These are phyloP conservation scores for Rubroshorea leprosula DNA, from an alignment of 345 rosid genomes.

Conservation along the genomic window DNA sequence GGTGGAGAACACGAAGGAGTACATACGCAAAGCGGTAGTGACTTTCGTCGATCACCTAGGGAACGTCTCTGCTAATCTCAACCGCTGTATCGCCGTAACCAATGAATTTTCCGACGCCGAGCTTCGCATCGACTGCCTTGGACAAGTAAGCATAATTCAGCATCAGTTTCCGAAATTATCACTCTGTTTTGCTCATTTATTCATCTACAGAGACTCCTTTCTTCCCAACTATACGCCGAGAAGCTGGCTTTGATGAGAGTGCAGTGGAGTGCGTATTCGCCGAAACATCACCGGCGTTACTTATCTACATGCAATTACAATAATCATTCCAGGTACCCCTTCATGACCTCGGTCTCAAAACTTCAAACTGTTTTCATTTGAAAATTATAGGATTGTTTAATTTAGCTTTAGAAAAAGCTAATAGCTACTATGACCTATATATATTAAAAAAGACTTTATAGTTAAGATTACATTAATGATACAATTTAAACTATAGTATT, in stretches of 20 bases:
- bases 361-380: too few species aligned
- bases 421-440: too few species aligned
- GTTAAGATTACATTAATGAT: too few species aligned
- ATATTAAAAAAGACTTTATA: too few species aligned
- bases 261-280: slow-evolving; percentile 35
- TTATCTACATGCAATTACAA: slow-evolving; percentile 32
- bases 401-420: too few species aligned
- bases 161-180: neutral
- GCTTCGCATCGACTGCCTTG: slow-evolving; percentile 43
- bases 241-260: slow-evolving; percentile 38
- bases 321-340: neutral
- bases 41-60: slow-evolving; percentile 69
- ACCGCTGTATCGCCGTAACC: slow-evolving; percentile 25
- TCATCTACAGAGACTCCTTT: slow-evolving; percentile 38
- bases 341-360: too few species aligned
- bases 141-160: slow-evolving; percentile 37
- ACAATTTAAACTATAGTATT: too few species aligned
- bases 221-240: slow-evolving; percentile 35
- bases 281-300: slow-evolving; percentile 42
- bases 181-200: neutral
- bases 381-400: too few species aligned
- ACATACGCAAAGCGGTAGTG: slow-evolving; percentile 53
- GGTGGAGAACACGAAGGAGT: slow-evolving; percentile 61
- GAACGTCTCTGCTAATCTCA: slow-evolving; percentile 48
- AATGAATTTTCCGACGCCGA: slow-evolving; percentile 38